Evolutionary conservation across 768 basidiomycete genomes (phyloP), one percentile per base, ranked within the genome.

Genomic region (Leccinum disarticulatum): DNA sequence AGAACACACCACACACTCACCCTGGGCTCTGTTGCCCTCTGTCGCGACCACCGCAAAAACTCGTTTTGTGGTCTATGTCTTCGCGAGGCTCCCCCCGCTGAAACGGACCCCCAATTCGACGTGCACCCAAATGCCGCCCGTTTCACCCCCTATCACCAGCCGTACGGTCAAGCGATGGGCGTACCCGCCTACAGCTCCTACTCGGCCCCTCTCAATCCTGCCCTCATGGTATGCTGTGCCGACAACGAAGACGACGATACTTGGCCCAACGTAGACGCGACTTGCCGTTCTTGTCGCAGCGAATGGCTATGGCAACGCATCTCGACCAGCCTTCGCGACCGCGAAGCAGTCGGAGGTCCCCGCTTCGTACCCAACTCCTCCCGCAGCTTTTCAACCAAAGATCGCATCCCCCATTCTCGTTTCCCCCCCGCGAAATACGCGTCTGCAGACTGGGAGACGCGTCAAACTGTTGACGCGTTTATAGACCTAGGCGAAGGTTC

Each of bases 171-270:
- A 19, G 50, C 61, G 28, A 64, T 70, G 38, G 68, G 62, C 38
- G 53, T 70, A 54, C 55, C 69, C 30, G 54, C 66, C 10, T 74
- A 68, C 60, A 60, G 65, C 22, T 71, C 68, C 14, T 73, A 72
- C 30, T 56, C 62, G 1, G 60, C 60, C 14, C 62, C 64, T 52
- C 41, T 72, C 28, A 67, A 70, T 35, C 71, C 72, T 28, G 64
- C 70, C 6, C 59, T 70, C 43, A 73, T 75, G 61, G 78, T 85
- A 11, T 81, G 77, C 31, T 82, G 84, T 60, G 73, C 81, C 4
- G 88, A 88, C 66, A 91, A 90, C 66, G 89, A 90, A 61, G 90
- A 91, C 70, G 81, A 85, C 17, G 83, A 86, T 13, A 80, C 82
- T 0, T 91, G 86, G 81, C 83, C 86, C 0, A 78, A 77, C 6